These are phyloP conservation scores for Diaporthe amygdali DNA, from an alignment of 2,329 filamentous ascomycete species.

Conservation along the genomic window DNA sequence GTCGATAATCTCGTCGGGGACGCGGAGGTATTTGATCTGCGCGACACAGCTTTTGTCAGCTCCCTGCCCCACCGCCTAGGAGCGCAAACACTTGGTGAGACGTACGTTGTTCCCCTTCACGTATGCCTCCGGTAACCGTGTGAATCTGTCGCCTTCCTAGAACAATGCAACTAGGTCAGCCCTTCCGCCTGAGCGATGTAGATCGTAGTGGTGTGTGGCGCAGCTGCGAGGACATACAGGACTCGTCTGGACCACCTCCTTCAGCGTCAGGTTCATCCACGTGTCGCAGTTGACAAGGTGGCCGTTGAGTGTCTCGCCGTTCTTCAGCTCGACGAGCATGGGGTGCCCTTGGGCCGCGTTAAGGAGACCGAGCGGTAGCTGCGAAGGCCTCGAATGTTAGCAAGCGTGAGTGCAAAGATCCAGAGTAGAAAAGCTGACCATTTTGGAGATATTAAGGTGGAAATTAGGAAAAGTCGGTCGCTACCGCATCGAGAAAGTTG, in stretches of 20 bases:
- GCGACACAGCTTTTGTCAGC: slow-evolving; percentile 17
- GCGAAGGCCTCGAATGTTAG: slow-evolving; percentile 25
- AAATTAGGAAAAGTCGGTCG: not conserved
- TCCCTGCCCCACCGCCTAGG: not conserved
- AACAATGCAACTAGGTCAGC: slow-evolving; percentile 15
- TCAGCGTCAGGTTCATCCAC: slow-evolving; percentile 98
- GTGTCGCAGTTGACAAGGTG: slow-evolving; percentile 97
- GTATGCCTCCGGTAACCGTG: slow-evolving; percentile 90
- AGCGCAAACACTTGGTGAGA: slow-evolving; percentile 26
- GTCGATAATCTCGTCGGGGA: slow-evolving; percentile 96
- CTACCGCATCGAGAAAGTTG: slow-evolving; percentile 17
- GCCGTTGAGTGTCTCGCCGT: slow-evolving; percentile 95
- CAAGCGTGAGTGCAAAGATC: not conserved
- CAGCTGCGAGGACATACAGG: slow-evolving; percentile 56
- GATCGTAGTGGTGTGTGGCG: not conserved
- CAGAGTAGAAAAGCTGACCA: slow-evolving; percentile 13
- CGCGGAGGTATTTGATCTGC: slow-evolving; percentile 97
- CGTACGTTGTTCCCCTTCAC: slow-evolving; percentile 96
- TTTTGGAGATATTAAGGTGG: not conserved
- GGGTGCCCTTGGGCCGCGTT: slow-evolving; percentile 97
- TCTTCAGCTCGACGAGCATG: slow-evolving; percentile 97
- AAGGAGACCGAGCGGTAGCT: slow-evolving; percentile 81
- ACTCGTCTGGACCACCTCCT: slow-evolving; percentile 96
- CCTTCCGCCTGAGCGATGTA: not conserved
- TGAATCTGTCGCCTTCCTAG: slow-evolving; percentile 93